These are phyloP conservation scores for Quercus glauca DNA, from an alignment of 306 rosid genomes.

Conservation along the genomic window DNA sequence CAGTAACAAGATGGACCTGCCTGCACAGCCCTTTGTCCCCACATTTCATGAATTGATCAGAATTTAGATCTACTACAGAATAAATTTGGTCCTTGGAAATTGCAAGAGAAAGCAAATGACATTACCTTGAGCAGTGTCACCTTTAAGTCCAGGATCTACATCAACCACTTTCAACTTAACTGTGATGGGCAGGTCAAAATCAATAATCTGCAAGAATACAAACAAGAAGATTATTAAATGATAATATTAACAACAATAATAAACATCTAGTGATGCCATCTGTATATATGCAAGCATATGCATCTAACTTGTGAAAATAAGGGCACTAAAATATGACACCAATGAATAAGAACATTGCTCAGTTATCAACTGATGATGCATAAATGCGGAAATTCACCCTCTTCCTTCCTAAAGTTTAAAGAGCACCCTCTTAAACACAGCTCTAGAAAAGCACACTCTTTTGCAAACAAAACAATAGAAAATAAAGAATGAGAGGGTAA, in stretches of 20 bases:
- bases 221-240: slow-evolving; percentile 3
- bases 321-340: not conserved
- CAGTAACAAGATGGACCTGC: not conserved
- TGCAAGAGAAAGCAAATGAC: slow-evolving; percentile 17
- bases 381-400: not conserved
- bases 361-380: not conserved
- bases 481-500: not conserved
- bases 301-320: slow-evolving; percentile 5
- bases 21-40: not conserved
- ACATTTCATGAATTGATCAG: slow-evolving; percentile 5
- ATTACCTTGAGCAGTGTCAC: slow-evolving; percentile 86
- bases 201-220: slow-evolving; percentile 60
- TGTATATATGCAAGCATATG: slow-evolving; percentile 9
- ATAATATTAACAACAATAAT: not conserved
- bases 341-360: slow-evolving; percentile 15
- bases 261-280: slow-evolving; percentile 13
- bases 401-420: not conserved
- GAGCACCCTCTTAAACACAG: not conserved
- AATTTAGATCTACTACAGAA: slow-evolving; percentile 3
- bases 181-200: slow-evolving; percentile 70
- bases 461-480: not conserved
- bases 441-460: not conserved
- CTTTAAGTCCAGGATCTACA: slow-evolving; percentile 84
- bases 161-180: slow-evolving; percentile 59
- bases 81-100: slow-evolving; percentile 15